A percentile compares a stretch with the other conserved stretches of the same genome.
phyloP scores from a whole-genome alignment of 805 yeast genomes.

The Nakazawaea peltata region DNA sequence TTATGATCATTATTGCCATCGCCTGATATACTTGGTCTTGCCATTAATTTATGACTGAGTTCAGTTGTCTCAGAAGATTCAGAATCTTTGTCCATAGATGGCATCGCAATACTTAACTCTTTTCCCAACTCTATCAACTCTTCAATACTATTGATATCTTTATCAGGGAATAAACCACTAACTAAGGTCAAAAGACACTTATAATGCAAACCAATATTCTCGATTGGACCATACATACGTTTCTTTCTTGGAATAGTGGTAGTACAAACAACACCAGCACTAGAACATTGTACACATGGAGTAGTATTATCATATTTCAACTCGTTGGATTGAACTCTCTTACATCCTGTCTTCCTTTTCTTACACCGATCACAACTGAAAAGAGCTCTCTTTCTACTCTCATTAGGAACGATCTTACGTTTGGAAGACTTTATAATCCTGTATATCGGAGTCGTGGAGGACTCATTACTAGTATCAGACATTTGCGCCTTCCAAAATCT shows the following conservation, averaged over 20 bases:
- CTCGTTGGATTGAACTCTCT: slow-evolving; percentile 23
- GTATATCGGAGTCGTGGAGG: background rate
- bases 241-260: slow-evolving; percentile 35
- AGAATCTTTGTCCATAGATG: slow-evolving; percentile 14
- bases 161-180: slow-evolving; percentile 33
- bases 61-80: slow-evolving; percentile 4
- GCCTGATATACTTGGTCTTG: background rate
- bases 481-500: no score
- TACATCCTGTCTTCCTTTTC: slow-evolving; percentile 33
- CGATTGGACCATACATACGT: slow-evolving; percentile 31
- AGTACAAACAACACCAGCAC: slow-evolving; percentile 28
- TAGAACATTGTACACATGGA: slow-evolving; percentile 31
- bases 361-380: slow-evolving; percentile 40
- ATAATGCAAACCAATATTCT: slow-evolving; percentile 34
- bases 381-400: slow-evolving; percentile 30
- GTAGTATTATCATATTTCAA: slow-evolving; percentile 27
- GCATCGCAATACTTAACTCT: slow-evolving; percentile 26
- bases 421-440: slow-evolving; percentile 13
- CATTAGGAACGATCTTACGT: slow-evolving; percentile 29
- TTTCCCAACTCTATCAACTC: slow-evolving; percentile 30
- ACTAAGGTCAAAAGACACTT: slow-evolving; percentile 30
- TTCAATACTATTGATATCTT: slow-evolving; percentile 34
- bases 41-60: background rate
- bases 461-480: background rate
- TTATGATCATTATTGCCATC: no score